Evolutionary conservation across 1,284 basidiomycete genomes (phyloP).

Genomic region (Flammula alnicola): DNA sequence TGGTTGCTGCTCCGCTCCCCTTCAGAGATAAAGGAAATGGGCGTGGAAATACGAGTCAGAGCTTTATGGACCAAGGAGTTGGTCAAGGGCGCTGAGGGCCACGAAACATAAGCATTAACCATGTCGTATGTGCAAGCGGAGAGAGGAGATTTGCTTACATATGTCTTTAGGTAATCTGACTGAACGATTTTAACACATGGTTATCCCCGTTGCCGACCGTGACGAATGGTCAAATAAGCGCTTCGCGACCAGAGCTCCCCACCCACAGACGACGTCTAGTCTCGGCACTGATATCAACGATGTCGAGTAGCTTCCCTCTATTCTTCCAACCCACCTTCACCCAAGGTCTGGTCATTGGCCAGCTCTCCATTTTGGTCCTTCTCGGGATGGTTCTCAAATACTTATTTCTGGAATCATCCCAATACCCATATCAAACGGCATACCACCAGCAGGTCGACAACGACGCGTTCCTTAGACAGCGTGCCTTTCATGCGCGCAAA

Average conservation of each 20-base stretch:
- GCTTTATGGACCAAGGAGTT: constrained; percentile 68
- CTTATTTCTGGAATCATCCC: constrained; percentile 76
- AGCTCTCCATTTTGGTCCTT: constrained; percentile 75
- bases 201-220: constrained; percentile 2
- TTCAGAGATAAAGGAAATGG: constrained; percentile 28
- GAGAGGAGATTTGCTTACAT: constrained; percentile 2
- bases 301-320: constrained; percentile 68
- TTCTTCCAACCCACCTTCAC: constrained; percentile 83
- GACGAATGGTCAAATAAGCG: not conserved
- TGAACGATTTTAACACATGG: constrained; percentile 19
- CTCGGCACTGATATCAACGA: constrained; percentile 28
- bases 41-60: constrained; percentile 46
- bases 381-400: constrained; percentile 77
- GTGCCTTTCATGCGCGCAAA: constrained; percentile 33
- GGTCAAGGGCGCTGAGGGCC: constrained; percentile 82
- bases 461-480: constrained; percentile 42
- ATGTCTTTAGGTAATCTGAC: constrained; percentile 11
- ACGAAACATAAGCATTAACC: constrained; percentile 61
- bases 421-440: constrained; percentile 54
- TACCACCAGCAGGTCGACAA: constrained; percentile 62
- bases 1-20: constrained; percentile 25
- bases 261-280: not conserved
- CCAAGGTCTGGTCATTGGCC: constrained; percentile 80
- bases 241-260: constrained; percentile 7
- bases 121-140: constrained; percentile 1